Evolutionary conservation across 768 basidiomycete species (phyloP).

Genomic region (Zangia roseola): DNA sequence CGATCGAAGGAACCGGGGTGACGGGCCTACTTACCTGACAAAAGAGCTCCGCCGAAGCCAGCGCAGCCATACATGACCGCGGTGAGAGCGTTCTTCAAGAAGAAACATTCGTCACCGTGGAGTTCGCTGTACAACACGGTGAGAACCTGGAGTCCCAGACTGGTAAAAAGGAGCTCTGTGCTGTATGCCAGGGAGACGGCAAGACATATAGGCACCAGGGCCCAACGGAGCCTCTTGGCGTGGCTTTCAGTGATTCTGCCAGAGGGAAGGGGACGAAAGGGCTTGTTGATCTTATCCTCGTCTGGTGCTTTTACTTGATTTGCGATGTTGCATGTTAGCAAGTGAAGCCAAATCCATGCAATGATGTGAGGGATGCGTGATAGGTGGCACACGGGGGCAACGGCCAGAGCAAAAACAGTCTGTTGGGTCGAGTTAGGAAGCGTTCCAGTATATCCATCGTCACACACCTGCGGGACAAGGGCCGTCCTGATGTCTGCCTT

Average conservation of each 20-base stretch:
- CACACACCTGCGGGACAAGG: conserved; percentile 20
- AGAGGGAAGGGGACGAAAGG: conserved; percentile 42
- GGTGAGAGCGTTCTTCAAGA: conserved; percentile 30
- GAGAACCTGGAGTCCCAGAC: conserved; percentile 21
- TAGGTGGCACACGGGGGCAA: conserved; percentile 18
- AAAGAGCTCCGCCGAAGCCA: conserved; percentile 33
- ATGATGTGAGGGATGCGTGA: conserved; percentile 22
- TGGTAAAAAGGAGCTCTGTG: conserved; percentile 26
- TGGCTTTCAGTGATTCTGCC: conserved; percentile 35
- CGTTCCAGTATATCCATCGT: not conserved
- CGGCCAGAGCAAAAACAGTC: conserved; percentile 32
- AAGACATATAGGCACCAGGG: conserved; percentile 32
- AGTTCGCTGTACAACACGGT: conserved; percentile 37
- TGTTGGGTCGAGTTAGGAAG: conserved; percentile 5
- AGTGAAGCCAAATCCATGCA: conserved; percentile 44
- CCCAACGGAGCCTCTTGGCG: conserved; percentile 37
- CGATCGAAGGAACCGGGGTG: too few species aligned
- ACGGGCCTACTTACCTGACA: conserved; percentile 34
- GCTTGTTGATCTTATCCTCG: conserved; percentile 43
- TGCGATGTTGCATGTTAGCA: conserved; percentile 38
- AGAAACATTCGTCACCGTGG: conserved; percentile 26
- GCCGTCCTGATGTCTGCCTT: conserved; percentile 17
- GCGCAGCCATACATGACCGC: conserved; percentile 34
- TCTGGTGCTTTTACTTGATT: conserved; percentile 39
- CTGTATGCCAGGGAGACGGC: conserved; percentile 32